Base-by-base conservation (phyloP, 768 basidiomycete species). In the Leucogyrophana mollusca region DNA sequence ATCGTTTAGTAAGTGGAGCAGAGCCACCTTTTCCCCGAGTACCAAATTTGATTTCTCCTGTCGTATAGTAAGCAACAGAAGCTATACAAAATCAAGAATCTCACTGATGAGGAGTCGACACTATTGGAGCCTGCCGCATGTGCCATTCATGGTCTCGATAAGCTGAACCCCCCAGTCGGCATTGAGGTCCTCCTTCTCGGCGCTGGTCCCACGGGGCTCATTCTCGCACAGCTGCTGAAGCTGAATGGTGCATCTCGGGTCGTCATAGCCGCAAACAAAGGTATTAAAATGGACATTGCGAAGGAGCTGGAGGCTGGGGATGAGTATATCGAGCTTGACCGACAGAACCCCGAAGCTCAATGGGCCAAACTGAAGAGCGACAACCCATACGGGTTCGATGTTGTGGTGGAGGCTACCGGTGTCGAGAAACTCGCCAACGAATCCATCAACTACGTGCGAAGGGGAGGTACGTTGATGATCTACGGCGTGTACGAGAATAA, bases 401-500 rank as follows among this genome's bases (percentile, higher is more conserved):
- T 90, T n/a, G 90, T 91, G 14, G 77, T 73, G 36, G 86, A 88
- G 60, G 85, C 85, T 36, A 87, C 87, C 0, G 93, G 93, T 24
- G 85, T 87, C 23, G 90, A 93, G 68, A 83, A 83, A 57, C 66
- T 95, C 34, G 91, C 88, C n/a, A 85, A 92, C 57, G 85, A 90
- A 23, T 74, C 88, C 49, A 93, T 94, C 72, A 83, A 93, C 70
- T 93, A 91, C 58, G 93, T 95, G 20, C 77, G 90, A 25, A 71
- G 90, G 22, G 90, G 90, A 13, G 90, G 89, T 14, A 90, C 89
- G 3, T 65, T 91, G 60, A 84, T 91, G 83, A 77, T 91, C 35
- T 95, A 95, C 57, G 92, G 92, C 33, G 92, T 94, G 32, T 95
- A 94, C 61, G 85, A 84, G 64, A 85, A 93, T 69, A 82, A 83